Conservation (phyloP, 257 asterid genomes). For the Phtheirospermum japonicum region DNA sequence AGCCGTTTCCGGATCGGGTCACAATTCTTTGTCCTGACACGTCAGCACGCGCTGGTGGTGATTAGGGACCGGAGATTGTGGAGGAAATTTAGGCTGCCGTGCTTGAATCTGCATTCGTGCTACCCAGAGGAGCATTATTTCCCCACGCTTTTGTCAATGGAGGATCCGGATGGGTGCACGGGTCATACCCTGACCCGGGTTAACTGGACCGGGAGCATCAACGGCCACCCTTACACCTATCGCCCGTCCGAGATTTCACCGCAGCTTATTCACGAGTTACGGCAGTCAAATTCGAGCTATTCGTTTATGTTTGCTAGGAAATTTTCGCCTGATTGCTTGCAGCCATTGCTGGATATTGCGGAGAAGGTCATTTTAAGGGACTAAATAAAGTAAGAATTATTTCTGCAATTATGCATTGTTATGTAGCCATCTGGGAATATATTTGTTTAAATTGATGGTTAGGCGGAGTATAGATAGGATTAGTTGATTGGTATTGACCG, state of each 20-base stretch:
- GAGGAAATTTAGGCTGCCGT: constrained; percentile 65
- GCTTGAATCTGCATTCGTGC: constrained; percentile 47
- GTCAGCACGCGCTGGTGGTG: constrained; percentile 51
- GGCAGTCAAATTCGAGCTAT: constrained; percentile 48
- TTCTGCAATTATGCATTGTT: too few species aligned
- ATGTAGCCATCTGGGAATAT: too few species aligned
- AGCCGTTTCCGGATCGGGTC: constrained; percentile 61
- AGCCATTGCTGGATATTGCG: constrained; percentile 54
- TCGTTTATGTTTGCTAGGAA: constrained; percentile 67
- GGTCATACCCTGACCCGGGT: constrained; percentile 67
- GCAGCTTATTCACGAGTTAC: constrained; percentile 39
- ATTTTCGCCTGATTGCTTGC: constrained; percentile 74
- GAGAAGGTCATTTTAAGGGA: constrained; percentile 52
- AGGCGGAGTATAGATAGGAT: too few species aligned
- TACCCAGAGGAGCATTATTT: constrained; percentile 87
- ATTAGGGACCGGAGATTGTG: constrained; percentile 51
- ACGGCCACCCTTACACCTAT: constrained; percentile 76
- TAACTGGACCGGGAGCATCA: constrained; percentile 58
- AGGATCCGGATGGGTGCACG: constrained; percentile 60
- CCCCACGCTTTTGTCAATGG: constrained; percentile 72
- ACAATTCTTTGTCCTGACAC: constrained; percentile 54
- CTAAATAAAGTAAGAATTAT: constrained; percentile 21
- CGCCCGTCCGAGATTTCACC: constrained; percentile 48
- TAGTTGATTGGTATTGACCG: too few species aligned
- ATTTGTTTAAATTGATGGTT: too few species aligned